A percentile compares a stretch with the other conserved stretches of the same genome.
Evolutionary conservation across 176 grass and related monocot species (phyloP).

Genomic region (Saccharum spontaneum): DNA sequence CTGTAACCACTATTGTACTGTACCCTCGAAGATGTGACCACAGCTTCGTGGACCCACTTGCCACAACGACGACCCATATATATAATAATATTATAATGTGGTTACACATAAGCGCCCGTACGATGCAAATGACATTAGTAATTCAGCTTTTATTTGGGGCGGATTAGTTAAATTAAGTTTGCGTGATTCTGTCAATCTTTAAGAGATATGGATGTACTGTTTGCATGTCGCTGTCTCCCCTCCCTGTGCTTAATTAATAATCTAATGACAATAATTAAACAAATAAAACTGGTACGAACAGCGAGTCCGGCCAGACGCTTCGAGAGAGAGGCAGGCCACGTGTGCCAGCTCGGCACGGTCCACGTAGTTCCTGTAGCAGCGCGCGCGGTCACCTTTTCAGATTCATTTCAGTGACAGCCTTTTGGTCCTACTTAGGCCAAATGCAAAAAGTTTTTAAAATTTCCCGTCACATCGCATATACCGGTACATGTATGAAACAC

Average conservation of each 20-base stretch:
- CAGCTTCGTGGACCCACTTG: no score
- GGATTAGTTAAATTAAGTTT: neutral
- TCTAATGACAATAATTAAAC: neutral
- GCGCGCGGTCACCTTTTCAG: neutral
- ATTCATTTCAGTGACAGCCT: neutral
- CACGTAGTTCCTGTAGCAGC: neutral
- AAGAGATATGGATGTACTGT: neutral
- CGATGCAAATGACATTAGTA: no score
- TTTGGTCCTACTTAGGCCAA: no score
- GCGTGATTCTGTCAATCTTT: slow-evolving; percentile 12
- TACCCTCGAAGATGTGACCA: no score
- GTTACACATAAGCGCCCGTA: no score
- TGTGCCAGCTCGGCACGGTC: neutral
- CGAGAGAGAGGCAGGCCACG: neutral
- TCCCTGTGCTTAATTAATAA: no score
- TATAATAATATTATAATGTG: no score
- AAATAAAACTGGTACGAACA: neutral
- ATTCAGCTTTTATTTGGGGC: neutral
- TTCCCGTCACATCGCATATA: no score
- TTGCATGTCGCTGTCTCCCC: neutral
- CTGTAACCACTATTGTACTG: no score
- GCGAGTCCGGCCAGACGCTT: slow-evolving; percentile 10
- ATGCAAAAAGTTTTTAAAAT: no score
- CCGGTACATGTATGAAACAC: no score
- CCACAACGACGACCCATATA: no score